These are phyloP conservation scores for Beta vulgaris DNA, from an alignment of 148 eudicot species.

Conservation along the genomic window DNA sequence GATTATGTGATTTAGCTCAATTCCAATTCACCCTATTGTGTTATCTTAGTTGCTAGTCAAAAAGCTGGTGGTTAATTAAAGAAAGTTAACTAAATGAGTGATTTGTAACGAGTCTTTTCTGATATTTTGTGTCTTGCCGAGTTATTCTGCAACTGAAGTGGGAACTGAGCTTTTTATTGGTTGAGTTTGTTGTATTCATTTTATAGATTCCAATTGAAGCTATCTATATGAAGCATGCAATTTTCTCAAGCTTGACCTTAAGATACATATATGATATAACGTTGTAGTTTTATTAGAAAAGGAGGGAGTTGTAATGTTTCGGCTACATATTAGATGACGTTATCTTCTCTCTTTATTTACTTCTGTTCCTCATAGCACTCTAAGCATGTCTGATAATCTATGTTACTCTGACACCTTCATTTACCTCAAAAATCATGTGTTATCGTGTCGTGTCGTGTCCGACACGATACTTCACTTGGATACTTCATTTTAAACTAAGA, in stretches of 20 bases:
- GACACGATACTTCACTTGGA: no score
- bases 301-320: no score
- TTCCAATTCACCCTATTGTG: background rate
- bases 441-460: no score
- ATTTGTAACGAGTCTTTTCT: no score
- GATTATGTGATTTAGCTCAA: background rate
- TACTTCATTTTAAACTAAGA: no score
- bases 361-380: background rate
- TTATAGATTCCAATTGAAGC: background rate
- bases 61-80: background rate
- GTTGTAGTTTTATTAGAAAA: no score
- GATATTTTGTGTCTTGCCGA: no score
- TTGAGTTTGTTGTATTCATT: background rate
- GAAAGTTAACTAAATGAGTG: no score
- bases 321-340: background rate
- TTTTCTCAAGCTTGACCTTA: background rate
- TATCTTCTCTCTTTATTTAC: background rate
- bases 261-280: no score
- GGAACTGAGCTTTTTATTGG: background rate
- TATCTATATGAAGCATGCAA: background rate
- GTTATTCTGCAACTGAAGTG: background rate
- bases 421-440: no score
- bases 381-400: background rate
- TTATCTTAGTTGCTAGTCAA: background rate
- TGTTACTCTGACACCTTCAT: no score